Conservation (phyloP, 768 basidiomycete species). For the Hysterangium stoloniferum region DNA sequence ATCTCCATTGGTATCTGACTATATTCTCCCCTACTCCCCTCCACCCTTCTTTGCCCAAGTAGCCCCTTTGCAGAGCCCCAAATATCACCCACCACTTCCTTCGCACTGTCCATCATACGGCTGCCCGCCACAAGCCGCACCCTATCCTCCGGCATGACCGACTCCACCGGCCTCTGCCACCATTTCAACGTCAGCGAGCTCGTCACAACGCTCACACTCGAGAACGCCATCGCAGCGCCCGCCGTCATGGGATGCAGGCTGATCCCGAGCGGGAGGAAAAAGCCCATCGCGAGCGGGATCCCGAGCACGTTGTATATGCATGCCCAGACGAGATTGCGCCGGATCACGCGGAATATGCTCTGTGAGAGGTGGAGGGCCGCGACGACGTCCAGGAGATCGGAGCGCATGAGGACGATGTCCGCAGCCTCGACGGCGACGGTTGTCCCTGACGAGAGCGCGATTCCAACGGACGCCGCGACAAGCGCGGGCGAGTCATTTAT, state of each 20-base stretch:
- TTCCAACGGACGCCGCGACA: constrained; percentile 91
- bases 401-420: constrained; percentile 96
- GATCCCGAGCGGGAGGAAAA: constrained; percentile 85
- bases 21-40: too few relatives aligned
- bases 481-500: constrained; percentile 99
- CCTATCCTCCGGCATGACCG: constrained; percentile 54
- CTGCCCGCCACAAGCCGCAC: constrained; percentile 20
- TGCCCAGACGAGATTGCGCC: constrained; percentile 92
- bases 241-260: constrained; percentile 98
- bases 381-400: constrained; percentile 94
- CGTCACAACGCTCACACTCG: constrained; percentile 89
- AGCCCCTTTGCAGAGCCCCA: constrained; percentile 30
- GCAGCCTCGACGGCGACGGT: constrained; percentile 98
- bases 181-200: constrained; percentile 80
- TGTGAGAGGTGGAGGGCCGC: constrained; percentile 89
- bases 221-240: constrained; percentile 98
- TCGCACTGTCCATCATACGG: constrained; percentile 34
- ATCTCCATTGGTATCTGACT: constrained; percentile 68
- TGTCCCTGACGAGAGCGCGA: constrained; percentile 92
- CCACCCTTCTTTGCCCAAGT: too few relatives aligned
- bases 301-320: constrained; percentile 90
- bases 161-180: constrained; percentile 68
- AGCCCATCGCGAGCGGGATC: constrained; percentile 96
- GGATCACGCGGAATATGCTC: constrained; percentile 83
- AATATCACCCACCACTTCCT: constrained; percentile 35